These are phyloP conservation scores for Aspergillus pseudoglaucus DNA, from an alignment of 2,329 filamentous ascomycete genomes.

Conservation along the genomic window DNA sequence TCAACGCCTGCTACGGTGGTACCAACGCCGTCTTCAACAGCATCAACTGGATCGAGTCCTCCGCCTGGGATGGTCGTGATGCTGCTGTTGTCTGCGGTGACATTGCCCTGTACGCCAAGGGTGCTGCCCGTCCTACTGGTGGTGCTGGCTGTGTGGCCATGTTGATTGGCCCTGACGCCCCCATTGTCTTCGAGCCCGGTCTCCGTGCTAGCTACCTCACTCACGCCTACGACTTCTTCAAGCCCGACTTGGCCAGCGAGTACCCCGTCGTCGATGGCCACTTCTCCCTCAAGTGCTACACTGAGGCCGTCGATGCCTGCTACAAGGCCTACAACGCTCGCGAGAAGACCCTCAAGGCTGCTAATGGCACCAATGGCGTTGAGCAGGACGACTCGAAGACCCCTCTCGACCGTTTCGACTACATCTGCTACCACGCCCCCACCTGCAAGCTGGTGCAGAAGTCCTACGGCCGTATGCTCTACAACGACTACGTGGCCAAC, in stretches of 20 bases:
- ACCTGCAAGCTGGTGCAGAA: slow-evolving; percentile 85
- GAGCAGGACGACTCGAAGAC: slow-evolving; percentile 48
- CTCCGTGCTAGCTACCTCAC: slow-evolving; percentile 74
- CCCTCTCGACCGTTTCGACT: slow-evolving; percentile 72
- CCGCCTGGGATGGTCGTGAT: slow-evolving; percentile 76
- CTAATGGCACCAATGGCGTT: slow-evolving; percentile 45
- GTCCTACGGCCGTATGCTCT: slow-evolving; percentile 74
- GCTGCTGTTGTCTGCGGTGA: slow-evolving; percentile 74
- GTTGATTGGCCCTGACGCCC: slow-evolving; percentile 71
- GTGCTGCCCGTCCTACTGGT: slow-evolving; percentile 71
- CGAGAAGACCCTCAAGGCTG: slow-evolving; percentile 54
- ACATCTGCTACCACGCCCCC: slow-evolving; percentile 74
- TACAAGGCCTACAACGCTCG: slow-evolving; percentile 75
- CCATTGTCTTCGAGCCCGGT: slow-evolving; percentile 69
- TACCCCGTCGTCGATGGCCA: slow-evolving; percentile 81
- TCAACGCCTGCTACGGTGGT: slow-evolving; percentile 82
- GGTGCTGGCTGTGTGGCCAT: slow-evolving; percentile 74
- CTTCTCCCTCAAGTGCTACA: slow-evolving; percentile 77
- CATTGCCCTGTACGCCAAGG: slow-evolving; percentile 81
- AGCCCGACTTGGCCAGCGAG: slow-evolving; percentile 80
- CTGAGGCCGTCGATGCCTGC: slow-evolving; percentile 69
- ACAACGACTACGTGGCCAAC: slow-evolving; percentile 75
- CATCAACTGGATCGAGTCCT: slow-evolving; percentile 81
- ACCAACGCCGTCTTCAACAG: slow-evolving; percentile 80
- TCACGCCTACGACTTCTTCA: slow-evolving; percentile 86